A percentile compares a stretch with the other conserved stretches of the same genome.
Conservation (phyloP, 805 yeast species). For the Candida rishiriensis region DNA sequence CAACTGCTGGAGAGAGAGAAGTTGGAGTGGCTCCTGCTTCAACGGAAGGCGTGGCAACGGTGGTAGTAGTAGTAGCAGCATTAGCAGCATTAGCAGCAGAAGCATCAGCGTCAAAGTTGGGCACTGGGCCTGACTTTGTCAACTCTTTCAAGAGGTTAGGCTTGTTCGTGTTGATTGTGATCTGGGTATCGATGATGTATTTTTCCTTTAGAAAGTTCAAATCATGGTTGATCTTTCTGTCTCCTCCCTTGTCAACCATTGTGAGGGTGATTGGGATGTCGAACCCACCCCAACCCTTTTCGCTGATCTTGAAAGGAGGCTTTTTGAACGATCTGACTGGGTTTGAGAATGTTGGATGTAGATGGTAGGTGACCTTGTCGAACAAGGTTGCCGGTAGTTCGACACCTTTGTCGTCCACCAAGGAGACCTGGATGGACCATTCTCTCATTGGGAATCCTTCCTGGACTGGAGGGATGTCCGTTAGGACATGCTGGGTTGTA, state of each 20-base stretch:
- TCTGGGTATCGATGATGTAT: conserved; percentile 72
- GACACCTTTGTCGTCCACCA: conserved; percentile 75
- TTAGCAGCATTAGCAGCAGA: not conserved
- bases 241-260: conserved; percentile 82
- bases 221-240: conserved; percentile 81
- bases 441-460: conserved; percentile 92
- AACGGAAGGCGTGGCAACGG: conserved; percentile 11
- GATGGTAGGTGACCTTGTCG: conserved; percentile 87
- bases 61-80: conserved; percentile 1
- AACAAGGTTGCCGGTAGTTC: conserved; percentile 83
- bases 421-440: conserved; percentile 77
- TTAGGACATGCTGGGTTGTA: conserved; percentile 77
- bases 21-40: conserved; percentile 22
- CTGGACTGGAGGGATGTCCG: conserved; percentile 78
- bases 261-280: conserved; percentile 79
- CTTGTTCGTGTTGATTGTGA: conserved; percentile 72
- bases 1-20: conserved; percentile 5
- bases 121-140: conserved; percentile 79
- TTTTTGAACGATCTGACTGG: conserved; percentile 79
- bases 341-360: conserved; percentile 92
- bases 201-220: conserved; percentile 76
- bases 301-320: conserved; percentile 82
- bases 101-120: conserved; percentile 28
- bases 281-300: conserved; percentile 98
- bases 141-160: conserved; percentile 68